phyloP scores from a whole-genome alignment of 2,329 filamentous ascomycete genomes.

The Penicillium sp. region DNA sequence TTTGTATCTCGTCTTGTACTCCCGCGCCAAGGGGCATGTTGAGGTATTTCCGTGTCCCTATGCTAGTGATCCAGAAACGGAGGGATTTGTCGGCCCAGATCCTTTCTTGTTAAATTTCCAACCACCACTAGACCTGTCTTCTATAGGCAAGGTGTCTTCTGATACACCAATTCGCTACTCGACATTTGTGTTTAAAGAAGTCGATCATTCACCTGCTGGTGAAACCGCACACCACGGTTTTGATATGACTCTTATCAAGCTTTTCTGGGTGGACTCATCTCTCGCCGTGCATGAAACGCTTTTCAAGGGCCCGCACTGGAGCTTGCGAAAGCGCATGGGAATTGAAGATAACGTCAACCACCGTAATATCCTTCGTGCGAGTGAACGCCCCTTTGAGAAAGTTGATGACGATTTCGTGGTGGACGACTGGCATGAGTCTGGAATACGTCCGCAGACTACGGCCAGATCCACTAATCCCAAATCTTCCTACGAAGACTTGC shows the following conservation, averaged over 20 bases:
- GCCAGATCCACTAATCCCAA: slow-evolving; percentile 10
- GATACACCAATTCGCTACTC: slow-evolving; percentile 23
- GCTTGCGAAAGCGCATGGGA: slow-evolving; percentile 11
- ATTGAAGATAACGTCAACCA: slow-evolving; percentile 10
- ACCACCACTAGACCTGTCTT: slow-evolving; percentile 6
- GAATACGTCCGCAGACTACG: slow-evolving; percentile 6
- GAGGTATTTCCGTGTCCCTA: slow-evolving; percentile 34
- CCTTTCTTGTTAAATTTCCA: slow-evolving; percentile 36
- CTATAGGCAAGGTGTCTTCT: not conserved
- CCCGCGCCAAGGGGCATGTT: slow-evolving; percentile 36
- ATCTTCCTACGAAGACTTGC: slow-evolving; percentile 16
- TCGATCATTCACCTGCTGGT: slow-evolving; percentile 23
- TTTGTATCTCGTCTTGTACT: slow-evolving; percentile 42
- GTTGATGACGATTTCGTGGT: slow-evolving; percentile 36
- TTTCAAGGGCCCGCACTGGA: slow-evolving; percentile 23
- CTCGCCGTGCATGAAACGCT: slow-evolving; percentile 38
- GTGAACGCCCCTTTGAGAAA: slow-evolving; percentile 12
- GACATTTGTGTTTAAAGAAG: slow-evolving; percentile 35
- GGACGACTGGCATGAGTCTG: slow-evolving; percentile 38
- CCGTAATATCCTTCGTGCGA: slow-evolving; percentile 24
- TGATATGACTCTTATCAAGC: slow-evolving; percentile 33
- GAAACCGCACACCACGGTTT: slow-evolving; percentile 22
- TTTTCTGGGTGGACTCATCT: slow-evolving; percentile 35
- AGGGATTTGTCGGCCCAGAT: slow-evolving; percentile 30
- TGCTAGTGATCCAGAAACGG: slow-evolving; percentile 20